phyloP scores from a whole-genome alignment of 202 grass and related monocot genomes.

The Hordeum pubiflorum region DNA sequence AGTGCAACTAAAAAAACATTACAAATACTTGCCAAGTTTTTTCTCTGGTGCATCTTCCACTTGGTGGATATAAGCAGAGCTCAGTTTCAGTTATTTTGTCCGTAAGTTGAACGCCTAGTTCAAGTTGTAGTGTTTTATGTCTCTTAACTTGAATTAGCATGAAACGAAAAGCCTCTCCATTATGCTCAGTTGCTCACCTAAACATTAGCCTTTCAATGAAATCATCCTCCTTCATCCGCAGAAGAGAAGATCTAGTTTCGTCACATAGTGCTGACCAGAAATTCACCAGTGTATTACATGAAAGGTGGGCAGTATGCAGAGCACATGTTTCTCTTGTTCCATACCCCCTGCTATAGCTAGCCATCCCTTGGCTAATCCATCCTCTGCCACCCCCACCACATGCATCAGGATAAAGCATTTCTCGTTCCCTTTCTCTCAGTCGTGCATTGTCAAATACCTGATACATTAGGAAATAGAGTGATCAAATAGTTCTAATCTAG shows the following conservation, averaged over 20 bases:
- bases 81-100: not conserved
- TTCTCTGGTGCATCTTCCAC: conserved; percentile 16
- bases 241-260: conserved; percentile 79
- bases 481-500: not conserved
- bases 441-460: conserved; percentile 97
- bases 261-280: conserved; percentile 89
- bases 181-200: conserved; percentile 42
- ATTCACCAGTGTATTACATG: conserved; percentile 91
- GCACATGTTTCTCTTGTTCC: conserved; percentile 85
- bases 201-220: conserved; percentile 94
- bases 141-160: conserved; percentile 8
- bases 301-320: conserved; percentile 80
- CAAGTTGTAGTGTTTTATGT: not conserved
- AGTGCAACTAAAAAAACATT: not conserved
- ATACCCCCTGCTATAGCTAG: conserved; percentile 69
- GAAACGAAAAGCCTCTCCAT: not conserved
- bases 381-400: conserved; percentile 89
- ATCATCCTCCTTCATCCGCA: conserved; percentile 95
- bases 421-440: conserved; percentile 79
- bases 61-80: conserved; percentile 11
- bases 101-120: conserved; percentile 8
- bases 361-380: conserved; percentile 89
- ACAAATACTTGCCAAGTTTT: not conserved
- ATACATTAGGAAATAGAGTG: conserved; percentile 14
- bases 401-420: conserved; percentile 96